These are phyloP conservation scores for Ophiocordyceps robertsii DNA, from an alignment of 2,329 filamentous ascomycete genomes.

Conservation along the genomic window DNA sequence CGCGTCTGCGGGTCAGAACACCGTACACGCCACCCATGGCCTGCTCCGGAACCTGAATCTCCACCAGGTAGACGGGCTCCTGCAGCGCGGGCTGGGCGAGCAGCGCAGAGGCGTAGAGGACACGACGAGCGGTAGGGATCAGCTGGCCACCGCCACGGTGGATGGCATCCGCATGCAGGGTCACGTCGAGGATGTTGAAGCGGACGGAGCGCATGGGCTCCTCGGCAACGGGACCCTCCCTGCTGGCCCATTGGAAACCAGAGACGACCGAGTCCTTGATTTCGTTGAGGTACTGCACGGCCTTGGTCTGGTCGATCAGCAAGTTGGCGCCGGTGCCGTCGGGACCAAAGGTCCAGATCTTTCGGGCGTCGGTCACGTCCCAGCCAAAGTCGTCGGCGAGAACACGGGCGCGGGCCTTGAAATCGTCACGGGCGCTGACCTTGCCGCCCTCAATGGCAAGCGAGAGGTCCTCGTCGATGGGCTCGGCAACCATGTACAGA, in stretches of 20 bases:
- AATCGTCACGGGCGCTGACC: conserved; percentile 91
- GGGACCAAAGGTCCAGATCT: conserved; percentile 99
- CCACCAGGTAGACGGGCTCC: conserved; percentile 97
- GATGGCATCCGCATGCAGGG: conserved; percentile 97
- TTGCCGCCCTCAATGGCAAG: conserved; percentile 84
- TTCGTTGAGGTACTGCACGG: conserved; percentile 99
- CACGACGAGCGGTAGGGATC: conserved; percentile 95
- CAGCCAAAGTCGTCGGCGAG: conserved; percentile 95
- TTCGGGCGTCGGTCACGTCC: conserved; percentile 99
- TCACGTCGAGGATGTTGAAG: conserved; percentile 99
- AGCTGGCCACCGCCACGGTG: conserved; percentile 99
- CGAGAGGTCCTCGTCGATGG: conserved; percentile 82
- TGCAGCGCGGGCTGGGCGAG: conserved; percentile 83
- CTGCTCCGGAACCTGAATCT: conserved; percentile 96
- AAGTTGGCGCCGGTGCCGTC: conserved; percentile 97
- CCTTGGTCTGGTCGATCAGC: conserved; percentile 99
- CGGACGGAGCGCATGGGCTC: conserved; percentile 95
- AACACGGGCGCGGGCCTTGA: conserved; percentile 95
- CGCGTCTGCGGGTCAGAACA: conserved; percentile 93
- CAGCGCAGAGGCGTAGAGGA: conserved; percentile 84
- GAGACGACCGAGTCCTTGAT: conserved; percentile 99
- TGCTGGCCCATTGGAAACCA: conserved; percentile 99
- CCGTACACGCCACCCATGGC: conserved; percentile 99
- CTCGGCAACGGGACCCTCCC: conserved; percentile 94
- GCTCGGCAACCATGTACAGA: conserved; percentile 90